Percentiles rank a stretch among this genome's conserved stretches.
These are phyloP conservation scores for Penicillium corylophilum DNA, from an alignment of 2,329 filamentous ascomycete genomes.

Conservation along the genomic window DNA sequence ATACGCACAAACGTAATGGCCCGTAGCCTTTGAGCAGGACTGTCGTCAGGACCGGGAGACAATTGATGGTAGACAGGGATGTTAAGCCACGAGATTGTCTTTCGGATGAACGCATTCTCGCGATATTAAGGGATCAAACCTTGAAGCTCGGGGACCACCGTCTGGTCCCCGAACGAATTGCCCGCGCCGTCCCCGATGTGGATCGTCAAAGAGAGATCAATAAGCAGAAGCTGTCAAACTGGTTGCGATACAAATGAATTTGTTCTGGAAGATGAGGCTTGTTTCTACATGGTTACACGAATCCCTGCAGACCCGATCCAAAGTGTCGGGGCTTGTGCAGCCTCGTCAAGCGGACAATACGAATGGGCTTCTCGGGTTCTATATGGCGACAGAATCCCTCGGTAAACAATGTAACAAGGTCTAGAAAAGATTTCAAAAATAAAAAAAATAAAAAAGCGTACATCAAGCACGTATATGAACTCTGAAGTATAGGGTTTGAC, in stretches of 20 bases:
- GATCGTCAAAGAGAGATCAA: not conserved
- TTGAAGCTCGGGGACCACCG: slow-evolving; percentile 16
- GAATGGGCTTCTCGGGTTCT: too few relatives aligned
- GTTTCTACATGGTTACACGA: not conserved
- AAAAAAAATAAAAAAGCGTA: too few relatives aligned
- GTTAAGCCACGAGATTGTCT: not conserved
- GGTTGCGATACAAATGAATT: not conserved
- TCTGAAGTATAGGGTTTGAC: not conserved
- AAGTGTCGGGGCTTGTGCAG: not conserved
- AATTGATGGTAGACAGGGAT: too few relatives aligned
- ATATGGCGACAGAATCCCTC: too few relatives aligned
- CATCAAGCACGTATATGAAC: too few relatives aligned
- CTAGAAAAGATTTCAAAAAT: too few relatives aligned
- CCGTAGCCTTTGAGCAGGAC: not conserved
- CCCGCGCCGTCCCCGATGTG: slow-evolving; percentile 8
- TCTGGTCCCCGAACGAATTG: slow-evolving; percentile 18
- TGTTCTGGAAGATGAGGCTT: not conserved
- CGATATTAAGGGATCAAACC: slow-evolving; percentile 7
- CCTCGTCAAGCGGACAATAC: too few relatives aligned
- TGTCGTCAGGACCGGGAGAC: not conserved
- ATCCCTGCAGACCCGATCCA: not conserved
- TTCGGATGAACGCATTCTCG: slow-evolving; percentile 2
- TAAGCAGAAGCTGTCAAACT: not conserved
- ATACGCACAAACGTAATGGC: not conserved
- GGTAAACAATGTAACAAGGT: too few relatives aligned